These are phyloP conservation scores for Artomyces pyxidatus DNA, from an alignment of 768 basidiomycete genomes.

Conservation along the genomic window DNA sequence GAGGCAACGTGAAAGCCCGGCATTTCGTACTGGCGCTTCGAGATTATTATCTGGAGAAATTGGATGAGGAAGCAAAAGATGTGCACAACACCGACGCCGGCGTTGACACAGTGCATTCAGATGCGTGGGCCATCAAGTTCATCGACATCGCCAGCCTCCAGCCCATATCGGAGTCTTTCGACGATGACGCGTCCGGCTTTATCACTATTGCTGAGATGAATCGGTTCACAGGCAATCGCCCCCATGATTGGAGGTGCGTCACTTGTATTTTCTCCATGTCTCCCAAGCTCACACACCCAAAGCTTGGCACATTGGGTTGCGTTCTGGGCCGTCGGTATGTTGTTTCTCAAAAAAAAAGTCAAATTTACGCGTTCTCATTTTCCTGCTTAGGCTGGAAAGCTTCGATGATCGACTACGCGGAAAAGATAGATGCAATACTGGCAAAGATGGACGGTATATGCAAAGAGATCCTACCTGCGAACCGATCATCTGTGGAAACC, in stretches of 20 bases:
- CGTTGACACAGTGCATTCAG: conserved; percentile 1
- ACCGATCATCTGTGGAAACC: background rate
- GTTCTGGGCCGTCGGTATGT: conserved; percentile 22
- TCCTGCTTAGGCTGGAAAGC: conserved; percentile 3
- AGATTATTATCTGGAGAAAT: conserved; percentile 23
- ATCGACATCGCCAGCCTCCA: conserved; percentile 17
- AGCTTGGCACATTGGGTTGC: conserved; percentile 25
- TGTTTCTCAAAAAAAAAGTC: no score
- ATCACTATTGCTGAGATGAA: conserved; percentile 27
- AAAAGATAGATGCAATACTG: conserved; percentile 7
- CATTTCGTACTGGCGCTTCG: conserved; percentile 20
- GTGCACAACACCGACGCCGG: background rate
- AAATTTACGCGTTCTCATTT: background rate
- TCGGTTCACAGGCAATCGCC: conserved; percentile 20
- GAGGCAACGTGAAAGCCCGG: conserved; percentile 12
- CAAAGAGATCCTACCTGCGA: conserved; percentile 4
- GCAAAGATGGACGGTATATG: conserved; percentile 11
- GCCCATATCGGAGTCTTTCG: conserved; percentile 25
- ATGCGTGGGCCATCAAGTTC: conserved; percentile 22
- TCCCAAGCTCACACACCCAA: background rate
- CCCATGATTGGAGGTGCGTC: conserved; percentile 21
- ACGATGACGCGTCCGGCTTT: conserved; percentile 27
- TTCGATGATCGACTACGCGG: conserved; percentile 11
- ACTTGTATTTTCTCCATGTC: background rate
- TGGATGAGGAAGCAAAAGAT: background rate